These are phyloP conservation scores for Polygonum aviculare DNA, from an alignment of 148 eudicot species.

Conservation along the genomic window DNA sequence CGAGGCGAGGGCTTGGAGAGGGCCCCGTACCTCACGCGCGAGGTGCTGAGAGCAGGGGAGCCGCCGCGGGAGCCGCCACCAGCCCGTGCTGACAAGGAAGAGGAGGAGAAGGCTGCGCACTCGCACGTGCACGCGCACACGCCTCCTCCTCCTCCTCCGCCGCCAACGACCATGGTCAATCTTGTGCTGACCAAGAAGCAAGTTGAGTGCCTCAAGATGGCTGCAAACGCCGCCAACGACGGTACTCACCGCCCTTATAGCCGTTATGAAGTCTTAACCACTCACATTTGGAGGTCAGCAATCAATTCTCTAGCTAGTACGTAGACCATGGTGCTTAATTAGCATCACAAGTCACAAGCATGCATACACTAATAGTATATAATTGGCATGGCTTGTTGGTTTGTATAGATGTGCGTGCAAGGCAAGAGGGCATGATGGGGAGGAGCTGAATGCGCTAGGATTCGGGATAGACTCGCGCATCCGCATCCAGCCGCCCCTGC, in stretches of 20 bases:
- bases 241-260: slow-evolving; percentile 7
- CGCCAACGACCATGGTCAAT: slow-evolving; percentile 15
- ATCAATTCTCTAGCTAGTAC: too few relatives aligned
- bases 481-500: slow-evolving; percentile 29
- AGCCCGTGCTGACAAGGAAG: background rate
- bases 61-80: background rate
- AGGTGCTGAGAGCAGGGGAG: slow-evolving; percentile 12
- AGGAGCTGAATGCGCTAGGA: slow-evolving; percentile 23
- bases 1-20: slow-evolving; percentile 23
- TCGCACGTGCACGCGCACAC: slow-evolving; percentile 1
- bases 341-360: too few relatives aligned
- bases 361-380: too few relatives aligned
- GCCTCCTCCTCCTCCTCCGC: background rate
- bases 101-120: background rate
- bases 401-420: slow-evolving; percentile 24
- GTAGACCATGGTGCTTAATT: too few relatives aligned
- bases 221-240: slow-evolving; percentile 6
- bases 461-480: slow-evolving; percentile 20
- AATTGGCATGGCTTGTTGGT: background rate
- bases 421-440: slow-evolving; percentile 19
- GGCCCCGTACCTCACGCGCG: slow-evolving; percentile 21
- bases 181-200: slow-evolving; percentile 17
- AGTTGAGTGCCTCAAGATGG: slow-evolving; percentile 21
- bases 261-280: slow-evolving; percentile 27
- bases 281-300: slow-evolving; percentile 29